Percentiles rank a stretch among this genome's conserved stretches.
phyloP scores from a whole-genome alignment of 2,329 filamentous ascomycete species.

The Keithomyces neogunnii region DNA sequence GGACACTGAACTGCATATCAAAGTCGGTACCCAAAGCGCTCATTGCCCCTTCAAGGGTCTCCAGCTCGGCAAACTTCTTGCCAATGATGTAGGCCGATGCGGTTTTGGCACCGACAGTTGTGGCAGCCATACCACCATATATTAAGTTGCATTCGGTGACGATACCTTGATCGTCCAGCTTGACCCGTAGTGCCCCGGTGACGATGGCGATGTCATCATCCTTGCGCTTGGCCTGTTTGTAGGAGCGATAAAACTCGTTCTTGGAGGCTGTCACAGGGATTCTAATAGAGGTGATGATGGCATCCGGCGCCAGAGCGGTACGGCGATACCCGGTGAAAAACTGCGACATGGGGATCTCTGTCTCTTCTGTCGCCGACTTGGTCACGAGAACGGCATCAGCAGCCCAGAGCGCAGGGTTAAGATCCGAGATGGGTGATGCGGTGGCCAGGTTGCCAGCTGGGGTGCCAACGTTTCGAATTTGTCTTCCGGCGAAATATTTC shows the following conservation, averaged over 20 bases:
- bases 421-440: conserved; percentile 89
- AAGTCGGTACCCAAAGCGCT: conserved; percentile 84
- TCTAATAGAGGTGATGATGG: conserved; percentile 78
- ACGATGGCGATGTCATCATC: conserved; percentile 99
- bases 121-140: conserved; percentile 92
- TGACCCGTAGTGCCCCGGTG: conserved; percentile 73
- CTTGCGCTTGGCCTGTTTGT: conserved; percentile 95
- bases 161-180: conserved; percentile 57
- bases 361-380: conserved; percentile 64
- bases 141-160: conserved; percentile 73
- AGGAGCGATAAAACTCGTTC: conserved; percentile 78
- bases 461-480: conserved; percentile 96
- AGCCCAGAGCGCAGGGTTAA: conserved; percentile 90
- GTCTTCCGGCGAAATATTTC: conserved; percentile 86
- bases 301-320: conserved; percentile 73
- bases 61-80: conserved; percentile 69
- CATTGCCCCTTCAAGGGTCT: conserved; percentile 85
- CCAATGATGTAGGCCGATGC: conserved; percentile 67
- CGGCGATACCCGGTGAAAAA: conserved; percentile 91
- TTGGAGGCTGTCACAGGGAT: conserved; percentile 69
- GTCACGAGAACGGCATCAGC: conserved; percentile 75
- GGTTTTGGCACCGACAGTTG: conserved; percentile 77
- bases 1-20: conserved; percentile 79
- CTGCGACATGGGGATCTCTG: conserved; percentile 79
- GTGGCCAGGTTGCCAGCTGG: conserved; percentile 92